Evolutionary conservation across 108 stramenopile species (phyloP), one percentile per base, ranked within the genome.

Genomic region (Bacterosira constricta): DNA sequence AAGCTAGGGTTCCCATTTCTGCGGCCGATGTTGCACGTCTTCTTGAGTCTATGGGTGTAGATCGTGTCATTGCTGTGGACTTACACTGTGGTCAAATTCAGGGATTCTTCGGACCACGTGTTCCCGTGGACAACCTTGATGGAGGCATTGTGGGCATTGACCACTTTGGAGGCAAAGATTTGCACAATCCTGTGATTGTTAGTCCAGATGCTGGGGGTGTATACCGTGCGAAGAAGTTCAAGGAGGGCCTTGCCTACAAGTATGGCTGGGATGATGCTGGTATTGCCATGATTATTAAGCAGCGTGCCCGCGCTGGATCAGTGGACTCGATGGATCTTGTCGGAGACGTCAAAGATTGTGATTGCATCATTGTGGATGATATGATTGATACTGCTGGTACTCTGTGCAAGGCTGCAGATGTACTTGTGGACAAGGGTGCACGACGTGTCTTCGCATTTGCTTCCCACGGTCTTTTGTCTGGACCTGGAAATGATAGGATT

Each of bases 301-400:
- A 99, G 90, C 92, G 99, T 51, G 96, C 97, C 42, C 89, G 95
- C 11, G 96, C 98, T 50, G 95, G 94, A 26, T 67, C 88, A 38
- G 96, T 99, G 25, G 98, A 96, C 66, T 82, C 84, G 39, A 99
- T 99, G 99, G 98, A 99, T 84, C 89, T 99, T 56, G 99, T 99
- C 9, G 99, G 99, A 36, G 94, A 96, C 58, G 99, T 99, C 37
- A 88, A 84, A 47, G 97, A 96, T 80, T 97, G 94, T 60, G 99
- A 99, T 79, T 96, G 95, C 59, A 97, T 99, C 66, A 94, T 99
- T 60, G 99, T 99, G 13, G 99, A 99, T 77, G 99, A 99, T 77
- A 99, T 99, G 95, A 98, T 99, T 73, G 98, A 99, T 85, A 99
- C 99, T 20, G 99, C 97, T 30, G 98, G 99, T 36, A 99, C 99